Evolutionary conservation across 2,329 filamentous ascomycete genomes (phyloP).

Genomic region (Fusarium nodosum): DNA sequence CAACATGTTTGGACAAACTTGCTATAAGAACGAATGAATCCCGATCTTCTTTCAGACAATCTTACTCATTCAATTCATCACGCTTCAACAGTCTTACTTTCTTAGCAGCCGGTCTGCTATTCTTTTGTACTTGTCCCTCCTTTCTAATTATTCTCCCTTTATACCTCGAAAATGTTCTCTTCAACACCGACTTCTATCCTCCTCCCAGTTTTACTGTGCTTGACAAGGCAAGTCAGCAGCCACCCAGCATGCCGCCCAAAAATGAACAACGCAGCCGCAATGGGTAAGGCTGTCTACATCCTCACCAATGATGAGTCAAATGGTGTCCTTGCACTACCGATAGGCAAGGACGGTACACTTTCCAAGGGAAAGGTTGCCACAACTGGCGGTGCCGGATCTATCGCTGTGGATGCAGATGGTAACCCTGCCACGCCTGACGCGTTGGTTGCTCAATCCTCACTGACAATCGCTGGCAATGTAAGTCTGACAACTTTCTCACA

Average conservation of each 20-base stretch:
- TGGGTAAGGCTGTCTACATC: constrained; percentile 66
- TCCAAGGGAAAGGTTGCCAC: constrained; percentile 57
- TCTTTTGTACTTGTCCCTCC: not conserved
- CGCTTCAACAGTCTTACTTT: not conserved
- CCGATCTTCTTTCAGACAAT: not conserved
- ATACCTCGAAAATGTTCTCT: not conserved
- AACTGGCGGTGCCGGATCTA: constrained; percentile 64
- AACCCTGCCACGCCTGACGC: constrained; percentile 62
- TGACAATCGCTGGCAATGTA: constrained; percentile 66
- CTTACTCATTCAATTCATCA: not conserved
- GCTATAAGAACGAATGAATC: constrained; percentile 2
- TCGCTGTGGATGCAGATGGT: constrained; percentile 56
- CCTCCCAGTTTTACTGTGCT: not conserved
- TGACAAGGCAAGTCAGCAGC: constrained; percentile 9
- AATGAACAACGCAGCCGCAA: constrained; percentile 2
- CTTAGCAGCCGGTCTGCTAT: constrained; percentile 20
- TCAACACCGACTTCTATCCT: not conserved
- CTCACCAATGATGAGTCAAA: constrained; percentile 67
- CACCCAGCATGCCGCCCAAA: constrained; percentile 14
- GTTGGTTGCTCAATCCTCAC: constrained; percentile 63
- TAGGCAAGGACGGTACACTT: constrained; percentile 63
- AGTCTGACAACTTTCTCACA: fast-evolving
- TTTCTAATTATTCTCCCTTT: not conserved
- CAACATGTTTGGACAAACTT: fast-evolving
- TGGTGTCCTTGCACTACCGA: constrained; percentile 63